A percentile compares a stretch with the other conserved stretches of the same genome.
phyloP scores from a whole-genome alignment of 305 asterid genomes.

The Fraxinus nigra region DNA sequence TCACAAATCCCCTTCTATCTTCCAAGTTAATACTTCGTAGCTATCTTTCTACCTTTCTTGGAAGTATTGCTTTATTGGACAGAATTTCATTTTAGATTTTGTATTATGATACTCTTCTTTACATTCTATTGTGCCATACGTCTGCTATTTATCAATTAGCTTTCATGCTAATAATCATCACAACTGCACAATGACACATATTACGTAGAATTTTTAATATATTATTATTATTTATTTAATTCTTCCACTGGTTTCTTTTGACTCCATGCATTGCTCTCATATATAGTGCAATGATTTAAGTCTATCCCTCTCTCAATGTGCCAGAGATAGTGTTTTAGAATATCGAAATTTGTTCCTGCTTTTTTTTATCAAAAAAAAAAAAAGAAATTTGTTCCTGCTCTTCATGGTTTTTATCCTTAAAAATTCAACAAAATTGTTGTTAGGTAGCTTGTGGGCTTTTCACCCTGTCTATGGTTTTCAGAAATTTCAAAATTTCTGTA shows the following conservation, averaged over 20 bases:
- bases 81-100: background rate
- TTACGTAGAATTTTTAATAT: background rate
- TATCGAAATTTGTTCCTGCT: background rate
- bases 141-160: background rate
- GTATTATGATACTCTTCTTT: background rate
- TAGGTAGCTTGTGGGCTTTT: background rate
- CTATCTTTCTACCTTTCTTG: background rate
- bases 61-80: background rate
- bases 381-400: background rate
- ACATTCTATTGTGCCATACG: background rate
- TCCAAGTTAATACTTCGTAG: background rate
- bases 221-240: background rate
- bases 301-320: background rate
- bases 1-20: background rate
- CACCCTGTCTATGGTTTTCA: background rate
- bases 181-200: background rate
- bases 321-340: background rate
- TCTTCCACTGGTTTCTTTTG: background rate
- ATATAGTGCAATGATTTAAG: background rate
- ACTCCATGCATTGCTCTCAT: slow-evolving; percentile 2
- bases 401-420: background rate
- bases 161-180: background rate
- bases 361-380: too few species aligned
- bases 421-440: background rate
- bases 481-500: background rate